Evolutionary conservation across 441 rosid genomes (phyloP).

Genomic region (Pelargonium citronellum): DNA sequence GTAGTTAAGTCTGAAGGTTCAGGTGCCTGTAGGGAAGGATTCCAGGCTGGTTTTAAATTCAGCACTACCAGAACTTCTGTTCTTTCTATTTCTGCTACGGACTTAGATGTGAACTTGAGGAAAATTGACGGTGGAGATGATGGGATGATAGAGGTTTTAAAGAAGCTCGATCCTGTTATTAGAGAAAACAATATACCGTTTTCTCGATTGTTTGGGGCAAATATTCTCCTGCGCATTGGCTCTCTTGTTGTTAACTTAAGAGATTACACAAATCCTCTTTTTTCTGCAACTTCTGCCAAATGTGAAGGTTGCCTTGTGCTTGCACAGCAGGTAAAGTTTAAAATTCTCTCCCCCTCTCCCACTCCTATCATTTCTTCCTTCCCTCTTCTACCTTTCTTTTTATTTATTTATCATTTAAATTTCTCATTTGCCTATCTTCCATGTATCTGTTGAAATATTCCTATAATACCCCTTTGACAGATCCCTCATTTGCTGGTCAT

Average conservation of each 20-base stretch:
- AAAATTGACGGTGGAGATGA: constrained; percentile 79
- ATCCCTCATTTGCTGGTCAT: not conserved
- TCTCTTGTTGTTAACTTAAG: constrained; percentile 63
- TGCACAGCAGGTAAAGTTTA: constrained; percentile 84
- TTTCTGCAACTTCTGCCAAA: constrained; percentile 73
- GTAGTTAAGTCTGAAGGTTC: constrained; percentile 69
- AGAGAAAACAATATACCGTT: constrained; percentile 75
- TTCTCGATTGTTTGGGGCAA: constrained; percentile 89
- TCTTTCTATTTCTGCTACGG: constrained; percentile 76
- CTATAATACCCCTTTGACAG: not conserved
- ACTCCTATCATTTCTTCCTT: constrained; percentile 4
- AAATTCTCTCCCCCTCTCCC: constrained; percentile 8
- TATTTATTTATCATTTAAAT: not conserved
- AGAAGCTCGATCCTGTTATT: constrained; percentile 86
- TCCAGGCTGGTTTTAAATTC: constrained; percentile 90
- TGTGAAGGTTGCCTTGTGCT: constrained; percentile 87
- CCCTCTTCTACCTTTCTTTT: constrained; percentile 9
- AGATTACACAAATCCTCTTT: constrained; percentile 81
- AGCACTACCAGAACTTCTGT: constrained; percentile 74
- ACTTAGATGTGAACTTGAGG: constrained; percentile 77
- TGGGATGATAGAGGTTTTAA: constrained; percentile 83
- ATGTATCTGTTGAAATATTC: not conserved
- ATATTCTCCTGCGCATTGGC: constrained; percentile 54
- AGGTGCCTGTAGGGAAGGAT: constrained; percentile 76
- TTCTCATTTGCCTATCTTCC: not conserved